Evolutionary conservation across 2,329 filamentous ascomycete species (phyloP).

Genomic region (Chlorencoelia australis): DNA sequence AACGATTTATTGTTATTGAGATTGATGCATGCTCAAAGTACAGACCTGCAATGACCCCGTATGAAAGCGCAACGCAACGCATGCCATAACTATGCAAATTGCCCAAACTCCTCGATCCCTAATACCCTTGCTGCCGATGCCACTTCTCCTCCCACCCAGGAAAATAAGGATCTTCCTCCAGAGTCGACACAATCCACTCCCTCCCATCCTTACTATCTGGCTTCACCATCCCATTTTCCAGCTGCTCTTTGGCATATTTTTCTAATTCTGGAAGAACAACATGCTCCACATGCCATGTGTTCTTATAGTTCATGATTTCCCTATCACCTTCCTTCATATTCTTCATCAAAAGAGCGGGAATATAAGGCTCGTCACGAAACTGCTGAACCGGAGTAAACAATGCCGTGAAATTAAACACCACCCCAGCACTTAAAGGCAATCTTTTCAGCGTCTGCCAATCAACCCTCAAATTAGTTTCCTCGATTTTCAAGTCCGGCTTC

Average conservation of each 20-base stretch:
- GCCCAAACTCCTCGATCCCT: no score
- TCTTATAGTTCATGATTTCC: conserved; percentile 68
- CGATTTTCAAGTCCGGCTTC: conserved; percentile 41
- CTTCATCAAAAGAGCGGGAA: conserved; percentile 60
- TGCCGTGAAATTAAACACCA: conserved; percentile 85
- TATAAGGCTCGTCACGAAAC: conserved; percentile 60
- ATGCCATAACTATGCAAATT: no score
- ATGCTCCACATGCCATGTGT: conserved; percentile 71
- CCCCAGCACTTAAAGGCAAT: conserved; percentile 61
- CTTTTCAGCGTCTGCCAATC: conserved; percentile 84
- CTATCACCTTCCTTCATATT: conserved; percentile 62
- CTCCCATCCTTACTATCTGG: conserved; percentile 17
- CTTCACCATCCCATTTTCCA: conserved; percentile 47
- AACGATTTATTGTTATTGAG: no score
- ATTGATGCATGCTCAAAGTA: no score
- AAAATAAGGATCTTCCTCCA: conserved; percentile 69
- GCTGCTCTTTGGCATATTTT: conserved; percentile 55
- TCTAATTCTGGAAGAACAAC: conserved; percentile 56
- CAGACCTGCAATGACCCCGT: no score
- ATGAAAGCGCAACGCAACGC: no score
- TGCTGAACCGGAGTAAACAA: conserved; percentile 66
- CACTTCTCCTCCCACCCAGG: conserved; percentile 69
- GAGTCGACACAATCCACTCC: conserved; percentile 47
- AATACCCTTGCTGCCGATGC: conserved; percentile 52
- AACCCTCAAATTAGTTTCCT: conserved; percentile 60